Evolutionary conservation across 2,329 filamentous ascomycete species (phyloP), one percentile per base, ranked within the genome.

Genomic region (Balansia obtecta): DNA sequence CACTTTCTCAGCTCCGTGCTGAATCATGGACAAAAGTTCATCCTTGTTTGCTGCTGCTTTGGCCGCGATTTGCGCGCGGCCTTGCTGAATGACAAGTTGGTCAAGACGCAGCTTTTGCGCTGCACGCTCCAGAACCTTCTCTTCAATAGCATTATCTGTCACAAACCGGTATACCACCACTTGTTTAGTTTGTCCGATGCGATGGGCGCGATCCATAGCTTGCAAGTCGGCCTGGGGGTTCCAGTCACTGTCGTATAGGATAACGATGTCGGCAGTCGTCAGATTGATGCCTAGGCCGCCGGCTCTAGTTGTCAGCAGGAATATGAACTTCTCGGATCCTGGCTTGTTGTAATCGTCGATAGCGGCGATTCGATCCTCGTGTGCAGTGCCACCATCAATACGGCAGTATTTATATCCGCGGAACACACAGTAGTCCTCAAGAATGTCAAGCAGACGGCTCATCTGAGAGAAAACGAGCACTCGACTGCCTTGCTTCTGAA

Each of bases 391-490:
- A 62, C 93, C 93, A 64, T 98, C 93, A 55, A 98, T 98, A 62
- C 93, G 87, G 68, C 90, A 97, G 70, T 98, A 98, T 55, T 95
- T 86, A 70, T 87, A 96, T 33, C 88, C 84, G 52, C 90, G 80
- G 75, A 98, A 95, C 43, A 97, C 89, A 56, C 91, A 97, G 68
- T 98, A 98, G 65, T 98, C 93, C 64, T 98, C 93, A 15, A 98
- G 77, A 49, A 98, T 98, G 63, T 98, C 93, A 41, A 98, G 73
- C 39, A 96, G 77, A 77, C 93, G 88, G 62, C 90, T 96, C 93
- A 98, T 98, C 63, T 98, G 93, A 0, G 93, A 98, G 71, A 98
- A 98, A 59, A 98, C 97, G 50, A 98, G 79, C n/a, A 98, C 89
- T 56, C 93, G 81, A 63, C 90, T 97, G 41, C 89, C 93, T 63